A percentile compares a stretch with the other conserved stretches of the same genome.
Evolutionary conservation across 768 basidiomycete species (phyloP).

Genomic region (Psilocybe tampanensis): DNA sequence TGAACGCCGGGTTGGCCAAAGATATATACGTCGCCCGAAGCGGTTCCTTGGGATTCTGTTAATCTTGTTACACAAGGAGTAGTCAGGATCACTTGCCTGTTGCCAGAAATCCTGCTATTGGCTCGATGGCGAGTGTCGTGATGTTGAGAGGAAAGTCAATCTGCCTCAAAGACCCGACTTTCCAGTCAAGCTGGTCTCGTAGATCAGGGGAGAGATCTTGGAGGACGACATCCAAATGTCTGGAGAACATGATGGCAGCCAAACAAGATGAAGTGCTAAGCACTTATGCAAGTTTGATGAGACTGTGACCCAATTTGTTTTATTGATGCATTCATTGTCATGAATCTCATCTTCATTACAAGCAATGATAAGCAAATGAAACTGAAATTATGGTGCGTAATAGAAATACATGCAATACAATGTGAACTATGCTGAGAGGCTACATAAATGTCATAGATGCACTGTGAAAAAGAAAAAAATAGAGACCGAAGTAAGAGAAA

Average conservation of each 20-base stretch:
- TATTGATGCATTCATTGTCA: too few relatives aligned
- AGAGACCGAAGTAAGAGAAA: background rate
- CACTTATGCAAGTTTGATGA: too few relatives aligned
- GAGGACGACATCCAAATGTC: constrained; percentile 35
- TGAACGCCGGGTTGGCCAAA: constrained; percentile 73
- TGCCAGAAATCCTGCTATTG: constrained; percentile 62
- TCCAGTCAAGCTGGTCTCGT: constrained; percentile 60
- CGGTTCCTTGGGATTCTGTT: constrained; percentile 50
- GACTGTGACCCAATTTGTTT: background rate
- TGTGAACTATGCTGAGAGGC: constrained; percentile 24
- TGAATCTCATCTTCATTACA: too few relatives aligned
- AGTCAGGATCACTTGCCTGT: constrained; percentile 41
- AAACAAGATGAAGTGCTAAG: constrained; percentile 1
- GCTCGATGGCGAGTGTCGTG: constrained; percentile 57
- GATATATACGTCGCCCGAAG: constrained; percentile 61
- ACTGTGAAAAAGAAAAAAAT: constrained; percentile 5
- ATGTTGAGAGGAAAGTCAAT: constrained; percentile 55
- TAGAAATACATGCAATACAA: constrained; percentile 32
- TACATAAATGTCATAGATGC: constrained; percentile 23
- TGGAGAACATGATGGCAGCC: constrained; percentile 40
- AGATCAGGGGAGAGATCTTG: constrained; percentile 61
- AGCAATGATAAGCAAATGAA: background rate
- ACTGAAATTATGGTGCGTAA: background rate
- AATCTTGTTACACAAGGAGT: background rate
- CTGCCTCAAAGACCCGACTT: constrained; percentile 47